Conservation (phyloP, 257 asterid species). For the Hygrophila difformis region DNA sequence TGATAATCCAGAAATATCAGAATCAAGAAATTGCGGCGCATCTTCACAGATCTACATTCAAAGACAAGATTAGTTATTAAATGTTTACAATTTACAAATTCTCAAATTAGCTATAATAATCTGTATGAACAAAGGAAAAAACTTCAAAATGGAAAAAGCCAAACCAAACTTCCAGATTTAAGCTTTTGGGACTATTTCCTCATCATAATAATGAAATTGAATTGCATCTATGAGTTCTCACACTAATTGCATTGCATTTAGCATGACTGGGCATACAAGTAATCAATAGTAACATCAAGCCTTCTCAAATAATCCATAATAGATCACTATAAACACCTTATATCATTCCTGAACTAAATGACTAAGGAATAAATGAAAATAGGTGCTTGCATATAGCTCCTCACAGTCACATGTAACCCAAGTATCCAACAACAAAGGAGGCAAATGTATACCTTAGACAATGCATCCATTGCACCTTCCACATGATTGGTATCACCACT, state of each 20-base stretch:
- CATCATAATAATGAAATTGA: too few relatives aligned
- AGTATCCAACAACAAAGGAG: too few relatives aligned
- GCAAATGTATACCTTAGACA: constrained; percentile 66
- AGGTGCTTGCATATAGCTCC: constrained; percentile 4
- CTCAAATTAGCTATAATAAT: neutral
- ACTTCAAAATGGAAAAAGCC: neutral
- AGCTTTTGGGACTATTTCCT: neutral
- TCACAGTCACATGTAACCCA: constrained; percentile 4
- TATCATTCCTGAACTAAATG: constrained; percentile 3
- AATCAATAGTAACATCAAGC: neutral
- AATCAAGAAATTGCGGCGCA: constrained; percentile 74
- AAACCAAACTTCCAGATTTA: neutral
- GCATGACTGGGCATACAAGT: neutral
- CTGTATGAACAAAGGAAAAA: neutral
- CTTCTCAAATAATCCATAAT: neutral
- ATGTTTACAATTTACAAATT: neutral
- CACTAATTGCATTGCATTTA: neutral
- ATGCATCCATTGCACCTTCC: constrained; percentile 99
- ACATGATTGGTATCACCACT: constrained; percentile 79
- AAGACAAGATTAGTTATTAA: neutral
- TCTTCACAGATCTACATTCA: constrained; percentile 68
- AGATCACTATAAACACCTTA: constrained; percentile 3
- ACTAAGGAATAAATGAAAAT: neutral
- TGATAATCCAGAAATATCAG: constrained; percentile 63
- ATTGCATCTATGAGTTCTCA: too few relatives aligned